A percentile compares a stretch with the other conserved stretches of the same genome.
Conservation (phyloP, 441 rosid species). For the Arabidopsis lyrata region DNA sequence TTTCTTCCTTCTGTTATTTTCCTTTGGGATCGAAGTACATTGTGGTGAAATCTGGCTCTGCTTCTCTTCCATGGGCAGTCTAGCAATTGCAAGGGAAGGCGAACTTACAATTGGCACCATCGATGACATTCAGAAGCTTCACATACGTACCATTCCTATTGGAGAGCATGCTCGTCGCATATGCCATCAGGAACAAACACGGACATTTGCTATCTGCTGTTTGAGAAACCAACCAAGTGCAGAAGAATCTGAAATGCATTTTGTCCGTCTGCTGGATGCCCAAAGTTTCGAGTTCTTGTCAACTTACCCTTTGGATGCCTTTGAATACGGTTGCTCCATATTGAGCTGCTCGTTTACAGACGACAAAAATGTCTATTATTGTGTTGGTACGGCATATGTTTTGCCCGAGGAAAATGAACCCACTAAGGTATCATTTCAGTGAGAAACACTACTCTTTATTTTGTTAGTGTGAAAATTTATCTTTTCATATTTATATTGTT, state of each 20-base stretch:
- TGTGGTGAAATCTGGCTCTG: constrained; percentile 32
- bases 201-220: constrained; percentile 91
- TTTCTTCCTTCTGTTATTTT: neutral
- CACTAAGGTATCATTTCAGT: constrained; percentile 66
- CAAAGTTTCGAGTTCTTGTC: constrained; percentile 89
- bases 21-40: neutral
- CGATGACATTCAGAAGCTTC: constrained; percentile 99
- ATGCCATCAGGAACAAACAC: constrained; percentile 96
- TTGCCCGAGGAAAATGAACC: constrained; percentile 96
- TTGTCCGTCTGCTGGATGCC: constrained; percentile 85
- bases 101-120: constrained; percentile 96
- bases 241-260: constrained; percentile 87
- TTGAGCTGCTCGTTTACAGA: constrained; percentile 94
- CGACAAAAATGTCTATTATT: constrained; percentile 78
- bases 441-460: constrained; percentile 41
- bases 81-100: constrained; percentile 96
- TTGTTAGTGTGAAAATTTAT: constrained; percentile 1
- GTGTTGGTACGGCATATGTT: constrained; percentile 97
- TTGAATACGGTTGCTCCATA: constrained; percentile 91
- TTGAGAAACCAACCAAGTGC: constrained; percentile 74
- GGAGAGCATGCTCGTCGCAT: constrained; percentile 96
- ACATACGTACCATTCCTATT: constrained; percentile 92
- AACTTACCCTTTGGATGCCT: constrained; percentile 84
- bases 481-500: neutral
- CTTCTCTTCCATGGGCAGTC: constrained; percentile 55